Percentiles rank a stretch among this genome's conserved stretches.
phyloP scores from a whole-genome alignment of 140 eudicot genomes.

The Anethum foeniculum region DNA sequence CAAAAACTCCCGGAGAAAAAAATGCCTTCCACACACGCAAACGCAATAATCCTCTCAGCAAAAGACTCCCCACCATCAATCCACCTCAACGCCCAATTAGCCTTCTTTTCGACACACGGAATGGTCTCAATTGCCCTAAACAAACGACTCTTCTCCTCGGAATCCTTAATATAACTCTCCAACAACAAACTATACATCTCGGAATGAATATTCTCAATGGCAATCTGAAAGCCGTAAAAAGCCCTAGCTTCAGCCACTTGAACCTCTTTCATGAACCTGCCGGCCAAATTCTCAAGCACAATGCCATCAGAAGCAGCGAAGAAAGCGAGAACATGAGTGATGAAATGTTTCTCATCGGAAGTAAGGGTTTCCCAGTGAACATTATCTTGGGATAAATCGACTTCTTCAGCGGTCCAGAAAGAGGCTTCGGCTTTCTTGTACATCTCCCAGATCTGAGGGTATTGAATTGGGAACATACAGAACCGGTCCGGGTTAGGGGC shows the following conservation, averaged over 20 bases:
- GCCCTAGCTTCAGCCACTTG: slow-evolving; percentile 36
- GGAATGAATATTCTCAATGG: slow-evolving; percentile 71
- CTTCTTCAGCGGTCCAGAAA: slow-evolving; percentile 15
- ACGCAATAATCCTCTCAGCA: slow-evolving; percentile 57
- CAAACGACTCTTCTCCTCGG: not conserved
- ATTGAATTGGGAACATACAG: slow-evolving; percentile 12
- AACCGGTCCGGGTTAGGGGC: slow-evolving; percentile 7
- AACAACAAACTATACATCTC: slow-evolving; percentile 45
- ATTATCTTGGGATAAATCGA: not conserved
- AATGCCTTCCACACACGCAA: slow-evolving; percentile 67
- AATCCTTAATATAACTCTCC: slow-evolving; percentile 3
- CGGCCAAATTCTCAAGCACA: slow-evolving; percentile 2
- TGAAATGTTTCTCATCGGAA: slow-evolving; percentile 23
- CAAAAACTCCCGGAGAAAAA: slow-evolving; percentile 71
- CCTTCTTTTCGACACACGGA: slow-evolving; percentile 1
- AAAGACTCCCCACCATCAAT: slow-evolving; percentile 18
- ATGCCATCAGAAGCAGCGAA: slow-evolving; percentile 7
- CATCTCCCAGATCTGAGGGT: slow-evolving; percentile 12
- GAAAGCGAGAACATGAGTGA: slow-evolving; percentile 11
- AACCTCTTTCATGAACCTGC: slow-evolving; percentile 6
- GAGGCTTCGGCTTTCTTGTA: slow-evolving; percentile 47
- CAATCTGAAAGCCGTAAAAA: slow-evolving; percentile 67
- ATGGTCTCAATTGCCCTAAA: slow-evolving; percentile 5
- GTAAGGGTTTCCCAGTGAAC: slow-evolving; percentile 11
- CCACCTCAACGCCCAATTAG: slow-evolving; percentile 8